A percentile compares a stretch with the other conserved stretches of the same genome.
Conservation (phyloP, 2,329 filamentous ascomycete species). For the Xylaria sp. region DNA sequence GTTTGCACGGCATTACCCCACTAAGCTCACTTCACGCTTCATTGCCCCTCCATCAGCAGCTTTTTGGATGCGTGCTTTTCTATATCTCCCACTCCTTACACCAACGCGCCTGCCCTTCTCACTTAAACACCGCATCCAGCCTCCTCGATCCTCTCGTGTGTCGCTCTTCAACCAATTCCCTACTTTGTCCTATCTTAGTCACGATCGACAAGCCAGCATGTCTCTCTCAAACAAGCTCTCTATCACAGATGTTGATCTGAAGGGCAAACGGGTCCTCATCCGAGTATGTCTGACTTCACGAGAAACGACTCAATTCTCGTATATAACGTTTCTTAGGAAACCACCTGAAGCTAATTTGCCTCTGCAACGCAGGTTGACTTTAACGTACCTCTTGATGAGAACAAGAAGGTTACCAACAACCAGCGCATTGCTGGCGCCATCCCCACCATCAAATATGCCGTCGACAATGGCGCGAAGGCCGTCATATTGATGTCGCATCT, state of each 20-base stretch:
- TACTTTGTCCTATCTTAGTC: conserved; percentile 29
- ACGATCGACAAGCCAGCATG: conserved; percentile 67
- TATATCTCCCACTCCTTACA: conserved; percentile 35
- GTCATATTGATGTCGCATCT: conserved; percentile 99
- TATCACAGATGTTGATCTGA: conserved; percentile 95
- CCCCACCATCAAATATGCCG: conserved; percentile 93
- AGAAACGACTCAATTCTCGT: neutral
- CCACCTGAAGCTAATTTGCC: conserved; percentile 37
- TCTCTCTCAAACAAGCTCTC: conserved; percentile 99
- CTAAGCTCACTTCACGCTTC: conserved; percentile 32
- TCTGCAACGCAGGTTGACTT: conserved; percentile 83
- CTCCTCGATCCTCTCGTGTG: conserved; percentile 29
- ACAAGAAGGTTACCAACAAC: conserved; percentile 97
- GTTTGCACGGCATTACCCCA: conserved; percentile 37
- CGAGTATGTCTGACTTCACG: conserved; percentile 72
- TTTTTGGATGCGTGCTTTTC: conserved; percentile 44
- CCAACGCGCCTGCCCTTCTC: conserved; percentile 32
- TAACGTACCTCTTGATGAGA: conserved; percentile 94
- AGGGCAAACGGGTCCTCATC: conserved; percentile 98
- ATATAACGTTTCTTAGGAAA: neutral
- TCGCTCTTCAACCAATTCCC: conserved; percentile 25
- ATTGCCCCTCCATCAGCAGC: conserved; percentile 43
- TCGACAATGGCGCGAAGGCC: conserved; percentile 89
- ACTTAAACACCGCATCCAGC: conserved; percentile 33
- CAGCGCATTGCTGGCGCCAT: conserved; percentile 97